Percentiles rank a stretch among this genome's conserved stretches.
These are phyloP conservation scores for Puccinia polysora DNA, from an alignment of 1,284 basidiomycete species.

Conservation along the genomic window DNA sequence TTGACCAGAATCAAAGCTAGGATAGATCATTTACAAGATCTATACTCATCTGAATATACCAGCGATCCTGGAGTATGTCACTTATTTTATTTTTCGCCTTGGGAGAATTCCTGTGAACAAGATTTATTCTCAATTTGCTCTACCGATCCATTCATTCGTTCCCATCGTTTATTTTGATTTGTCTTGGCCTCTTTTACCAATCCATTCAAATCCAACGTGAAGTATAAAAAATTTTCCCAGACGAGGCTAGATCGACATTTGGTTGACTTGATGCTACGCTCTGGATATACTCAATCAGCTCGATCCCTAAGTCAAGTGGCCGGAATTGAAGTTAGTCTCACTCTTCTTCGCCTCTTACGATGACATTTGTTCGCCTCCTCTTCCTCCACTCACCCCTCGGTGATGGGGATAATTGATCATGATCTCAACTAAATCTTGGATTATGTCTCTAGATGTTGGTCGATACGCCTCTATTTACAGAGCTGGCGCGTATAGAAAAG, in stretches of 20 bases:
- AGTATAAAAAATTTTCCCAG: conserved; percentile 37
- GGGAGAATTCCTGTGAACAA: too few relatives aligned
- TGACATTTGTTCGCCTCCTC: background rate
- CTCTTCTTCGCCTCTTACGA: background rate
- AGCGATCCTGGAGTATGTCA: conserved; percentile 6
- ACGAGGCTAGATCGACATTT: conserved; percentile 51
- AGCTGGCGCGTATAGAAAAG: conserved; percentile 76
- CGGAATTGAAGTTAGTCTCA: conserved; percentile 45
- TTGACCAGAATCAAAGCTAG: conserved; percentile 58
- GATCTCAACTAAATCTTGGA: background rate
- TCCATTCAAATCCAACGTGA: background rate
- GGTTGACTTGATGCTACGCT: conserved; percentile 51
- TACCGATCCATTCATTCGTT: background rate
- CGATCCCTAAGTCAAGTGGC: conserved; percentile 44
- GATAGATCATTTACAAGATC: conserved; percentile 35
- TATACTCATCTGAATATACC: conserved; percentile 33
- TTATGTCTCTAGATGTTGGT: conserved; percentile 60
- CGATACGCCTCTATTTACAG: conserved; percentile 69
- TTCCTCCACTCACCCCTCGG: too few relatives aligned
- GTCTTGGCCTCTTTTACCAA: background rate
- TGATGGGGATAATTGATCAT: background rate
- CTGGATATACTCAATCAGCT: conserved; percentile 45
- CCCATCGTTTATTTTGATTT: background rate
- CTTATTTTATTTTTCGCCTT: background rate
- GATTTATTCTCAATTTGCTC: too few relatives aligned